Evolutionary conservation across 2,329 filamentous ascomycete species (phyloP).

Genomic region (Drechslerella stenobrocha): DNA sequence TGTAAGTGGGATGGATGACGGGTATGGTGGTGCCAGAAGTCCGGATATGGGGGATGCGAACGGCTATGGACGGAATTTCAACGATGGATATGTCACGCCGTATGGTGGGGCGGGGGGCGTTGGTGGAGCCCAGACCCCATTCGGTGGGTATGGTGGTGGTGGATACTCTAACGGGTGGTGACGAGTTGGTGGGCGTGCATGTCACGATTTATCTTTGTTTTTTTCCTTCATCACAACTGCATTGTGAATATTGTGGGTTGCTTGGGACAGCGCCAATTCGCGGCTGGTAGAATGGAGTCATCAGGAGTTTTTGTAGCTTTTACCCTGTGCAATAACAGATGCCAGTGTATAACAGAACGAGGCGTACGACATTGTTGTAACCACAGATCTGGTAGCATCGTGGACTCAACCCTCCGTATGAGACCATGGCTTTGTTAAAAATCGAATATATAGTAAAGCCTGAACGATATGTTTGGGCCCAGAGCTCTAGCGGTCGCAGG

Average conservation of each 20-base stretch:
- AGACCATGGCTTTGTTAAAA: too few relatives aligned
- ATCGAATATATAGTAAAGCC: too few relatives aligned
- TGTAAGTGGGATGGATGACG: conserved; percentile 51
- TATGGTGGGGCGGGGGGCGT: conserved; percentile 50
- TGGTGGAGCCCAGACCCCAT: conserved; percentile 39
- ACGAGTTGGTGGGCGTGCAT: not conserved
- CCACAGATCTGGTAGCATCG: too few relatives aligned
- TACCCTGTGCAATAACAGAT: conserved; percentile 6
- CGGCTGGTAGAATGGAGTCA: conserved; percentile 27
- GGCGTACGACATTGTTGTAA: too few relatives aligned
- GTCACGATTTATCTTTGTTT: not conserved
- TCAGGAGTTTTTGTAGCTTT: conserved; percentile 12
- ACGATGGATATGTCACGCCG: conserved; percentile 51
- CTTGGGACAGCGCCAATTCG: conserved; percentile 8
- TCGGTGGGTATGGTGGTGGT: conserved; percentile 40
- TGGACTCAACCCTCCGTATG: too few relatives aligned
- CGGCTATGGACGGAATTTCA: conserved; percentile 48
- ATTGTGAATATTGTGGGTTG: not conserved
- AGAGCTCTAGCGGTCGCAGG: too few relatives aligned
- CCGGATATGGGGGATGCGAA: conserved; percentile 43
- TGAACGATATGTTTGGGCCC: too few relatives aligned
- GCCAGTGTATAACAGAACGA: conserved; percentile 27
- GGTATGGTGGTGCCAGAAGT: conserved; percentile 47
- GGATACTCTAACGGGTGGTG: conserved; percentile 47
- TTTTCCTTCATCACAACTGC: not conserved